These are phyloP conservation scores for Voacanga thouarsii DNA, from an alignment of 257 asterid species.

Conservation along the genomic window DNA sequence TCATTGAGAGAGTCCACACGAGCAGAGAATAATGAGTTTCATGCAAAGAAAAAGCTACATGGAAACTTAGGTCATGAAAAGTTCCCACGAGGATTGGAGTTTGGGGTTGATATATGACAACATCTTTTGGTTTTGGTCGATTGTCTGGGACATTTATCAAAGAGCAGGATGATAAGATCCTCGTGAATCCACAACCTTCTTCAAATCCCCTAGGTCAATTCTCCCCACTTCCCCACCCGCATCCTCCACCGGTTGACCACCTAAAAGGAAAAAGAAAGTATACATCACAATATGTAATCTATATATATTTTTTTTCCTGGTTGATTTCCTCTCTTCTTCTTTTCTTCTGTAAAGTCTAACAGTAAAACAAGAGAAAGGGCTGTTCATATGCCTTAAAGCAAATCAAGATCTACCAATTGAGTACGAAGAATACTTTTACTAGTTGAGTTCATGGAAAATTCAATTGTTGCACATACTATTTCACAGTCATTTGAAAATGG, in stretches of 20 bases:
- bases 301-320: background rate
- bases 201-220: background rate
- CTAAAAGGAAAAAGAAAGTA: background rate
- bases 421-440: too few relatives aligned
- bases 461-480: background rate
- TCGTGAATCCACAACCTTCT: conserved; percentile 21
- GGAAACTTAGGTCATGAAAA: conserved; percentile 8
- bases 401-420: too few relatives aligned
- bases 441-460: too few relatives aligned
- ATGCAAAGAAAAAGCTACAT: conserved; percentile 20
- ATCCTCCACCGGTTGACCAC: background rate
- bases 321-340: background rate
- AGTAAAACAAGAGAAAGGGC: background rate
- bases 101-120: background rate
- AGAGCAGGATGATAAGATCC: conserved; percentile 17
- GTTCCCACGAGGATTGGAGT: background rate
- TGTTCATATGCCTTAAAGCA: too few relatives aligned
- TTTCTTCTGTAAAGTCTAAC: too few relatives aligned
- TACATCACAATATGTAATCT: too few relatives aligned
- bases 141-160: conserved; percentile 11
- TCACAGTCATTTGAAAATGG: background rate
- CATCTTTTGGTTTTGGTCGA: background rate
- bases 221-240: background rate
- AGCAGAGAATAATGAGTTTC: conserved; percentile 59
- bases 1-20: conserved; percentile 48